Conservation (phyloP, 257 asterid genomes). For the Gardenia jasminoides region DNA sequence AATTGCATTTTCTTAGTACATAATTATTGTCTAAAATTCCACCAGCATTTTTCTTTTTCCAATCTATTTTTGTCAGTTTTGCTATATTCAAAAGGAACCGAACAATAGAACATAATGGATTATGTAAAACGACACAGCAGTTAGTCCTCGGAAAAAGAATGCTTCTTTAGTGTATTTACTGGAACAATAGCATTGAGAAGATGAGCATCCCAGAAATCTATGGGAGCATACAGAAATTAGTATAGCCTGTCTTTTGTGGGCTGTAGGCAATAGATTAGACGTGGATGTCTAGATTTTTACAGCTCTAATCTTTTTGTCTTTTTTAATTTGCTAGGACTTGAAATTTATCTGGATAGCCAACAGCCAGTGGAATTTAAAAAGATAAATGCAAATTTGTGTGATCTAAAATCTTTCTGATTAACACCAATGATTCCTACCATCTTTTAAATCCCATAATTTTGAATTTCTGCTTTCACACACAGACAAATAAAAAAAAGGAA, state of each 20-base stretch:
- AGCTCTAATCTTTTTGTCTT: no score
- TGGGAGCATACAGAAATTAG: neutral
- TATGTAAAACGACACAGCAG: no score
- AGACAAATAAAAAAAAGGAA: no score
- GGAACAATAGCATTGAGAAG: neutral
- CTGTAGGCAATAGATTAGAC: neutral
- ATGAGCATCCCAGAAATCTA: neutral
- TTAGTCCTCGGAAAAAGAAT: neutral
- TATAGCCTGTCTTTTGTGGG: neutral
- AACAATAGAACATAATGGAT: neutral
- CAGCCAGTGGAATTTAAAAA: neutral
- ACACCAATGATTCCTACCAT: no score
- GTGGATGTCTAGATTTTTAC: neutral
- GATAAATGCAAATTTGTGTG: no score
- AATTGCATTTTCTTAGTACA: neutral
- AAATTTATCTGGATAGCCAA: no score
- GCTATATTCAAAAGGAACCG: neutral
- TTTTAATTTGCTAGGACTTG: neutral
- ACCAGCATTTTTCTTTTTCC: no score
- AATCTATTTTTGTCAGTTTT: neutral
- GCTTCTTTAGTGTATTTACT: neutral
- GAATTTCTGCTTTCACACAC: no score
- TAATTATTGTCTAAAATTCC: no score
- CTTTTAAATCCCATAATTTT: no score
- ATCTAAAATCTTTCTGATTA: no score